Evolutionary conservation across 371 early-diverging fungal species (phyloP).

Genomic region (Mucor sp.): DNA sequence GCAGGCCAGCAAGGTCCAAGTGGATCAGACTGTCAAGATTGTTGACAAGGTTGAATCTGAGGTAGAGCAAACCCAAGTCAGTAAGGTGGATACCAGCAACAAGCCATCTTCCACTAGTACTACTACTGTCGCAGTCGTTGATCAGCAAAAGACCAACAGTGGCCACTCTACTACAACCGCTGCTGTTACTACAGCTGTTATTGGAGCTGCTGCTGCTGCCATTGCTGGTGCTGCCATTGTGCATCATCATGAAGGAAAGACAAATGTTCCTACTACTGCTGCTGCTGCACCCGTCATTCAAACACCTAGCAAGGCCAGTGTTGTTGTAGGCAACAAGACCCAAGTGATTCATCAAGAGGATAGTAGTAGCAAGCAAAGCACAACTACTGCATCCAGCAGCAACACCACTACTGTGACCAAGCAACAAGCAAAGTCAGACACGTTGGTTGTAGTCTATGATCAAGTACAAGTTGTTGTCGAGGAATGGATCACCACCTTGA

Average conservation of each 20-base stretch:
- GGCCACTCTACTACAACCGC: not conserved
- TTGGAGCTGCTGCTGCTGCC: constrained; percentile 28
- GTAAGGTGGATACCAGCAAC: constrained; percentile 9
- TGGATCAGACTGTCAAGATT: too few relatives aligned
- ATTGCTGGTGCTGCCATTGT: constrained; percentile 20
- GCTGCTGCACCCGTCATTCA: constrained; percentile 4
- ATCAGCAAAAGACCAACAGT: not conserved
- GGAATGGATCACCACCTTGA: constrained; percentile 27
- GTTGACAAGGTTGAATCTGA: constrained; percentile 8
- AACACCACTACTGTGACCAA: not conserved
- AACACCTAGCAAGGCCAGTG: constrained; percentile 14
- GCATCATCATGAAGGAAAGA: constrained; percentile 21
- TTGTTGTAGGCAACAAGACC: constrained; percentile 14
- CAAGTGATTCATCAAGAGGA: constrained; percentile 9
- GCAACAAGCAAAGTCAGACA: constrained; percentile 21
- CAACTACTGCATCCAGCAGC: not conserved
- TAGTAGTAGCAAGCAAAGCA: not conserved
- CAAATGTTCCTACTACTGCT: not conserved
- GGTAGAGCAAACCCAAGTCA: constrained; percentile 19
- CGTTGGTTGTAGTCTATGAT: constrained; percentile 19
- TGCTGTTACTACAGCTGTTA: constrained; percentile 12
- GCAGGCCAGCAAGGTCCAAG: too few relatives aligned
- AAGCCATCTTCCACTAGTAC: not conserved
- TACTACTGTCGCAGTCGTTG: not conserved
- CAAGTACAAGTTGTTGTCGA: constrained; percentile 15